Conservation (phyloP, 257 asterid species). For the Leonotis leonurus region DNA sequence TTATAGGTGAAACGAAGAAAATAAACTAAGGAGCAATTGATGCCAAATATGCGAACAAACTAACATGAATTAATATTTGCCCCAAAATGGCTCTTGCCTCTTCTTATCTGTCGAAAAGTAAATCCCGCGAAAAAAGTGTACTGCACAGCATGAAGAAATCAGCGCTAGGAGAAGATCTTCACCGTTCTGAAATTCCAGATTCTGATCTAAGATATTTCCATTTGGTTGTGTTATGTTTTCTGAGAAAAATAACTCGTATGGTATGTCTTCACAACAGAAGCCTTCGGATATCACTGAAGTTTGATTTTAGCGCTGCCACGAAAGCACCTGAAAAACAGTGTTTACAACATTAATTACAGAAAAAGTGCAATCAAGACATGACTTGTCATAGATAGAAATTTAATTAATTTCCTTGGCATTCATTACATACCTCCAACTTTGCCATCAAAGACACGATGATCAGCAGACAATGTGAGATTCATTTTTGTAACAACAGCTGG, state of each 20-base stretch:
- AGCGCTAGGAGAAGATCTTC: conserved; percentile 2
- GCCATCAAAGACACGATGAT: conserved; percentile 94
- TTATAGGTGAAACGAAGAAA: conserved; percentile 1
- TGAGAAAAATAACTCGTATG: not conserved
- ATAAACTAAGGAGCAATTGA: conserved; percentile 19
- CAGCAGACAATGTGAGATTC: conserved; percentile 85
- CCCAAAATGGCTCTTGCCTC: conserved; percentile 22
- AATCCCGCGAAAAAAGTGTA: conserved; percentile 14
- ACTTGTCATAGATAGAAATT: not conserved
- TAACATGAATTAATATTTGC: conserved; percentile 8
- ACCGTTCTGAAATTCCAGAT: conserved; percentile 14
- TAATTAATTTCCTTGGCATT: not conserved
- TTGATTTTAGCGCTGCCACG: conserved; percentile 51
- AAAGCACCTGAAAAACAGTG: conserved; percentile 55
- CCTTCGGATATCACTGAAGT: conserved; percentile 69
- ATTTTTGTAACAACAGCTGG: conserved; percentile 76
- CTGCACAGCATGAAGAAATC: conserved; percentile 20
- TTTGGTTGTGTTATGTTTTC: conserved; percentile 9
- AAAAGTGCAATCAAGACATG: not conserved
- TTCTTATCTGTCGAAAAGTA: conserved; percentile 5
- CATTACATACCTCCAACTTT: conserved; percentile 73
- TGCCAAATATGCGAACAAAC: conserved; percentile 11
- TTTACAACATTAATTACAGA: not conserved
- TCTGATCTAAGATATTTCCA: conserved; percentile 12
- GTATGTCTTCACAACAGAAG: conserved; percentile 62